phyloP scores from a whole-genome alignment of 1,284 basidiomycete genomes.

The Naganishia liquefaciens region DNA sequence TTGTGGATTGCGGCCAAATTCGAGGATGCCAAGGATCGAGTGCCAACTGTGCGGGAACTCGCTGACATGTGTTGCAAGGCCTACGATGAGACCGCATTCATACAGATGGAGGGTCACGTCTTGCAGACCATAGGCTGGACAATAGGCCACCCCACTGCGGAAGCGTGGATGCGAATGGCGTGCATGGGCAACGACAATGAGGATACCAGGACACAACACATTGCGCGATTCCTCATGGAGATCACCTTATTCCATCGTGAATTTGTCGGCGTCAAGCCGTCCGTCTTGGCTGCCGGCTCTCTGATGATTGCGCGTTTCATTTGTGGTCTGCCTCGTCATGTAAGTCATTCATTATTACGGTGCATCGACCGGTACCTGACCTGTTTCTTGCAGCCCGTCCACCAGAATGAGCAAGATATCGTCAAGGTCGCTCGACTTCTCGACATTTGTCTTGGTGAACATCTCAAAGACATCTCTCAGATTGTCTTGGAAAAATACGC shows the following conservation, averaged over 20 bases:
- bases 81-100: slow-evolving; percentile 93
- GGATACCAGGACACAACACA: slow-evolving; percentile 84
- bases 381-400: slow-evolving; percentile 49
- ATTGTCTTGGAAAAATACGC: slow-evolving; percentile 97
- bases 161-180: slow-evolving; percentile 83
- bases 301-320: slow-evolving; percentile 85
- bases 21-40: slow-evolving; percentile 97
- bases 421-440: slow-evolving; percentile 68
- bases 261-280: slow-evolving; percentile 82
- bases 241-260: slow-evolving; percentile 96
- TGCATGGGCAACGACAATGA: slow-evolving; percentile 64
- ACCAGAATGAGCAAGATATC: slow-evolving; percentile 75
- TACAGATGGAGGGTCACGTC: slow-evolving; percentile 95
- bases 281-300: slow-evolving; percentile 81
- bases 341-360: slow-evolving; percentile 54
- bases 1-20: slow-evolving; percentile 99
- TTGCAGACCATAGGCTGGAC: slow-evolving; percentile 94
- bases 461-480: slow-evolving; percentile 85
- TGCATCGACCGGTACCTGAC: neutral
- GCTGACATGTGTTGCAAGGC: slow-evolving; percentile 91
- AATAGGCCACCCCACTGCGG: slow-evolving; percentile 95
- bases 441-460: slow-evolving; percentile 79
- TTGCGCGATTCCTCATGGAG: slow-evolving; percentile 97
- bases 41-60: slow-evolving; percentile 91
- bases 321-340: slow-evolving; percentile 71